phyloP scores from a whole-genome alignment of 768 basidiomycete genomes.

The Auricularia auricula-judae region DNA sequence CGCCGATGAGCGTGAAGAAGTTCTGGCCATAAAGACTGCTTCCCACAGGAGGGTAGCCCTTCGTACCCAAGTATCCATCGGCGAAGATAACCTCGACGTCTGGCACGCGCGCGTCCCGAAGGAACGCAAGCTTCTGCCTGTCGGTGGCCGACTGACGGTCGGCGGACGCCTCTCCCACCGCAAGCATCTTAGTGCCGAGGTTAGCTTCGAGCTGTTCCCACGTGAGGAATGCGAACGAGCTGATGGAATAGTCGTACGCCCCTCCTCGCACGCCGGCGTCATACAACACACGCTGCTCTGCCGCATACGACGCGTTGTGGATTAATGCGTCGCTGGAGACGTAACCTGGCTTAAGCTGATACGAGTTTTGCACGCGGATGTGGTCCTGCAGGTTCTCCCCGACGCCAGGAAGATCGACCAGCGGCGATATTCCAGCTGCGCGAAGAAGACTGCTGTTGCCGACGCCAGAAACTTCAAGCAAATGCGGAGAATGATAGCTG shows the following conservation, averaged over 20 bases:
- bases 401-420: slow-evolving; percentile 26
- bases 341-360: slow-evolving; percentile 2
- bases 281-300: neutral
- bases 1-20: neutral
- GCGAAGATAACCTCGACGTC: neutral
- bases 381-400: slow-evolving; percentile 29
- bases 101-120: neutral
- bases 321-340: slow-evolving; percentile 1
- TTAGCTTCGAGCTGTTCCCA: neutral
- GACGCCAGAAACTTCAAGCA: slow-evolving; percentile 30
- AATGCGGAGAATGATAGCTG: slow-evolving; percentile 21
- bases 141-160: neutral
- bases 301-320: neutral
- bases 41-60: neutral
- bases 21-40: too few species aligned
- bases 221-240: neutral
- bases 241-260: neutral
- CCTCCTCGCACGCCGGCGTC: neutral
- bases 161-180: neutral
- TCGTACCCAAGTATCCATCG: neutral
- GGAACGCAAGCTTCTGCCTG: neutral
- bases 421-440: slow-evolving; percentile 15
- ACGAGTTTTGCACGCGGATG: neutral
- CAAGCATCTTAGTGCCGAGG: neutral
- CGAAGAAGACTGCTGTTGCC: slow-evolving; percentile 22